Evolutionary conservation across 345 rosid species (phyloP), one percentile per base, ranked within the genome.

Genomic region (Rhodamnia rubescens): DNA sequence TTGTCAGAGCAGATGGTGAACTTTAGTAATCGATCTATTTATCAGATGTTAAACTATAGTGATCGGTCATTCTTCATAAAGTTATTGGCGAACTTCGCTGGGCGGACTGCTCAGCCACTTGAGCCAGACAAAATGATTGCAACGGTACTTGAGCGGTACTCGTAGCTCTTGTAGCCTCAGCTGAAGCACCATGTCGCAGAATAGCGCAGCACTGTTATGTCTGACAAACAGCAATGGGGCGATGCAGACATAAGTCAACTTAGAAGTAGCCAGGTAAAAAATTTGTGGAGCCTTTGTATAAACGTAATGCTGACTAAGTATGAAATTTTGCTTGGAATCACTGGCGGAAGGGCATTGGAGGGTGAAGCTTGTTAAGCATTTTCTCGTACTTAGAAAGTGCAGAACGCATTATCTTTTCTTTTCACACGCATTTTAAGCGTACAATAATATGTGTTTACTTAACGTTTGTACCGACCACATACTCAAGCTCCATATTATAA

Each of bases 321-420:
- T 3, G 18, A n/a, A 58, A n/a, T 5, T 5, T n/a, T n/a, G 7
- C 64, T 11, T 26, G 6, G 14, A 26, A n/a, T 58, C 32, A 26
- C 15, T 51, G 14, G 53, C 53, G 0, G 15, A 15, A 51, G 15
- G 53, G 53, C 32, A 40, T 5, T 40, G 42, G 5, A 26, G 64
- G 99, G 95, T 87, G 98, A 97, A 95, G n/a, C 91, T 87, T 95
- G 99, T 96, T 97, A 85, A 85, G 85, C 13, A 27, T 69, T 49
- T 58, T 40, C 53, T 49, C 2, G 53, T 81, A 29, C 29, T 12
- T 44, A 0, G 5, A 7, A 49, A 22, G 32, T 81, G 53, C 32
- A 24, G 53, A 81, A 21, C n/a, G 22, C 20, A 24, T n/a, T 13
- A 54, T 29, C 14, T 42, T 0, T 81, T 49, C 53, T 44, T 81